These are phyloP conservation scores for Erodium moschatum DNA, from an alignment of 441 rosid genomes.

Conservation along the genomic window DNA sequence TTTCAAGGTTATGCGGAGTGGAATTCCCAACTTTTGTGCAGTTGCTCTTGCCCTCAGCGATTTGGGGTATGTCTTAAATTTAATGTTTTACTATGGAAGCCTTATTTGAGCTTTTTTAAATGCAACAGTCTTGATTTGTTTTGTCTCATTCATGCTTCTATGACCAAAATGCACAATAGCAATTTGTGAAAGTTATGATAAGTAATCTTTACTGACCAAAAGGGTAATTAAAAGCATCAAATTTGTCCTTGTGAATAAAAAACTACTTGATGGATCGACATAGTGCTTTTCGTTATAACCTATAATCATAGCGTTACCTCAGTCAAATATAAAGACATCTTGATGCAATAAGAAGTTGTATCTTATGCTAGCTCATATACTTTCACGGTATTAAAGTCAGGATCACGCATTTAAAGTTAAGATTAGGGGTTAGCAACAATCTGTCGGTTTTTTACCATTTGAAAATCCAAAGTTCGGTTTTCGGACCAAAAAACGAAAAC, in stretches of 20 bases:
- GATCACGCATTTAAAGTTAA: background rate
- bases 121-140: no score
- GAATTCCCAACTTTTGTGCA: slow-evolving; percentile 24
- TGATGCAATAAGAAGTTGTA: background rate
- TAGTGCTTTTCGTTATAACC: background rate
- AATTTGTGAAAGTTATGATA: background rate
- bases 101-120: background rate
- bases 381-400: background rate
- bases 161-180: background rate
- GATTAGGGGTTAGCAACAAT: no score
- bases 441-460: no score
- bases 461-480: no score
- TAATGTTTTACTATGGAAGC: background rate
- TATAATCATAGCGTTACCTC: background rate
- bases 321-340: background rate
- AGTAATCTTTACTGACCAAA: background rate
- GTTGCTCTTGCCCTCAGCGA: slow-evolving; percentile 24
- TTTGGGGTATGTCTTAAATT: slow-evolving; percentile 20
- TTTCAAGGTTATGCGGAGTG: slow-evolving; percentile 49
- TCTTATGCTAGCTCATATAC: background rate
- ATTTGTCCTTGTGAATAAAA: no score
- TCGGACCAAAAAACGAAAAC: no score
- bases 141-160: background rate
- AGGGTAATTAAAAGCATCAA: background rate
- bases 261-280: no score